These are phyloP conservation scores for Mollisia scopiformis DNA, from an alignment of 2,329 filamentous ascomycete genomes.

Conservation along the genomic window DNA sequence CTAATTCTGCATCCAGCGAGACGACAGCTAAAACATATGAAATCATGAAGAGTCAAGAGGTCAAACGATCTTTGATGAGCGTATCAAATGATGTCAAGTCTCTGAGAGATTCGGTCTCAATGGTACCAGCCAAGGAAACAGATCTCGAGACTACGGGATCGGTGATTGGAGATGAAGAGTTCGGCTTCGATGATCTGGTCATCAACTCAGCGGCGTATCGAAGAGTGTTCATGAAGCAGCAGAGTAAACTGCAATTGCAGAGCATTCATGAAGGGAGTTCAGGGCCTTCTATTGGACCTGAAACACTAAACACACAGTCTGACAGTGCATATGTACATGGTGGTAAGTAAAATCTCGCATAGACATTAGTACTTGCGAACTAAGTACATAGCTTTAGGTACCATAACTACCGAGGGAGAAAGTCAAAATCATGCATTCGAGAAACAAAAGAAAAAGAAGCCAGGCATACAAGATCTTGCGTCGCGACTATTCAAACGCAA, in stretches of 20 bases:
- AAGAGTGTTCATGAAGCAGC: constrained; percentile 6
- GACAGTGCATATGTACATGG: too few relatives aligned
- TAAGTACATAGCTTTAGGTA: too few relatives aligned
- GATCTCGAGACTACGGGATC: neutral
- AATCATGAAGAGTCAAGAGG: neutral
- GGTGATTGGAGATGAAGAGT: constrained; percentile 7
- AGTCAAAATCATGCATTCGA: too few relatives aligned
- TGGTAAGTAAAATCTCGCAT: too few relatives aligned
- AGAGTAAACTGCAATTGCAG: neutral
- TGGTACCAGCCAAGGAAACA: neutral
- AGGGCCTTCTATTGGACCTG: too few relatives aligned
- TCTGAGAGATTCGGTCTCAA: neutral
- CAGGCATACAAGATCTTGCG: too few relatives aligned
- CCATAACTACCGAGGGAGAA: too few relatives aligned
- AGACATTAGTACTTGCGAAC: too few relatives aligned
- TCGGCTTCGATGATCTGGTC: constrained; percentile 7
- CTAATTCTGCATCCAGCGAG: neutral
- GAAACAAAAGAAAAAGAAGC: too few relatives aligned
- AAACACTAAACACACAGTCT: too few relatives aligned
- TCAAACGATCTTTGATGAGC: neutral
- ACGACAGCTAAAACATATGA: neutral
- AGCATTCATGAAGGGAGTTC: neutral
- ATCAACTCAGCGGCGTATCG: constrained; percentile 2
- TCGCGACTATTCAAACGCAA: too few relatives aligned
- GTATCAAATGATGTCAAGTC: neutral